Conservation (phyloP, 176 grass and related monocot genomes). For the Dendrocalamus sinicus region DNA sequence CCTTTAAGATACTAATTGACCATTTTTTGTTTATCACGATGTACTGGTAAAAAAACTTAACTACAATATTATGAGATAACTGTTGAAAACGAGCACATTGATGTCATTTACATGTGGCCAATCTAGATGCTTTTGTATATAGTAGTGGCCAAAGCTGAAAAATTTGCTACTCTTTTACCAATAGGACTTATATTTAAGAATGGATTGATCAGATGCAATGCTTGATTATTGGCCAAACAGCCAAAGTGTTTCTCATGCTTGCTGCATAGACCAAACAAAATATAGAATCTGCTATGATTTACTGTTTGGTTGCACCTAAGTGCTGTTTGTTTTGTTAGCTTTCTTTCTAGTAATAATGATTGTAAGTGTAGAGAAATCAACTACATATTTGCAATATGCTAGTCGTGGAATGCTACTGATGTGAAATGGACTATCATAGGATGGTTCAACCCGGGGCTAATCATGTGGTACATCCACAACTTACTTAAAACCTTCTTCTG, state of each 20-base stretch:
- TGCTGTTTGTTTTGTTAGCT: background rate
- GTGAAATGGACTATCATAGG: background rate
- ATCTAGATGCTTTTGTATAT: background rate
- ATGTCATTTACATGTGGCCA: background rate
- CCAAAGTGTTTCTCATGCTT: background rate
- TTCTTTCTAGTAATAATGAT: background rate
- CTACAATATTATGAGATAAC: background rate
- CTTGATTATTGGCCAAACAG: background rate
- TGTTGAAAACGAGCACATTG: background rate
- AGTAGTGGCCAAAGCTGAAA: background rate
- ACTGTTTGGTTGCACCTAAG: background rate
- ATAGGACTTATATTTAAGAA: background rate
- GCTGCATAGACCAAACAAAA: background rate
- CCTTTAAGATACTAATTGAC: constrained; percentile 16
- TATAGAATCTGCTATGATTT: background rate
- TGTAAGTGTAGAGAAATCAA: background rate
- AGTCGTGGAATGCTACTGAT: background rate
- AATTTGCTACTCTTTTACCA: background rate
- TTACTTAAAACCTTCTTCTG: background rate
- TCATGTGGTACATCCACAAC: background rate
- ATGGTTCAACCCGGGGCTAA: background rate
- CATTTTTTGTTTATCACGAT: background rate
- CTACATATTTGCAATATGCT: background rate
- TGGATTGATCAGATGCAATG: background rate
- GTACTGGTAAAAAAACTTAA: background rate